Conservation (phyloP, 345 rosid species). For the Microcos paniculata region DNA sequence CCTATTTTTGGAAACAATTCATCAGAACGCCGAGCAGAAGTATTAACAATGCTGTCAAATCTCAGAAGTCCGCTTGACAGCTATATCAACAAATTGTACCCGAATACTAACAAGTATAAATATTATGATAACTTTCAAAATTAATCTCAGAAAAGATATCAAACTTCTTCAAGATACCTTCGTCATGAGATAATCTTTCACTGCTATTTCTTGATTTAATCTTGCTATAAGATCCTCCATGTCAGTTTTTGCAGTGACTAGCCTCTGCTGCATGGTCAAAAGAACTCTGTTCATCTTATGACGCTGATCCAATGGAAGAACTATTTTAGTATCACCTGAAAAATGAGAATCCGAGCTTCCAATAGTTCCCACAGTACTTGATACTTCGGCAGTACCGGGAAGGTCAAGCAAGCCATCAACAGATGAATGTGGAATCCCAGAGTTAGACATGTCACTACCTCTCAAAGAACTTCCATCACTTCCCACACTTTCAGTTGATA, state of each 20-base stretch:
- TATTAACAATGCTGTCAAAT: not conserved
- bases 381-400: conserved; percentile 48
- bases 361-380: conserved; percentile 37
- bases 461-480: conserved; percentile 66
- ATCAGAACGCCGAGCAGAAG: not conserved
- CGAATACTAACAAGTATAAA: not conserved
- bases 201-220: conserved; percentile 86
- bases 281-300: conserved; percentile 79
- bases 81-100: not conserved
- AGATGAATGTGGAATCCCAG: conserved; percentile 58
- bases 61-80: conserved; percentile 3
- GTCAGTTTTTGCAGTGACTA: conserved; percentile 85
- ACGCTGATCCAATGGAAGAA: conserved; percentile 82
- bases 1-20: not conserved
- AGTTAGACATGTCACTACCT: conserved; percentile 65
- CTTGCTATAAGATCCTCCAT: conserved; percentile 96
- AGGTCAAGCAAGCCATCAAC: conserved; percentile 60
- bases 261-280: conserved; percentile 66
- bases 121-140: not conserved
- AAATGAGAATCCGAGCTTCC: conserved; percentile 39
- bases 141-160: conserved; percentile 7
- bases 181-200: conserved; percentile 80
- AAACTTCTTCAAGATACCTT: conserved; percentile 53
- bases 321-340: conserved; percentile 56
- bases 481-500: conserved; percentile 70